These are phyloP conservation scores for Ustilago cynodontis DNA, from an alignment of 1,284 basidiomycete genomes.

Conservation along the genomic window DNA sequence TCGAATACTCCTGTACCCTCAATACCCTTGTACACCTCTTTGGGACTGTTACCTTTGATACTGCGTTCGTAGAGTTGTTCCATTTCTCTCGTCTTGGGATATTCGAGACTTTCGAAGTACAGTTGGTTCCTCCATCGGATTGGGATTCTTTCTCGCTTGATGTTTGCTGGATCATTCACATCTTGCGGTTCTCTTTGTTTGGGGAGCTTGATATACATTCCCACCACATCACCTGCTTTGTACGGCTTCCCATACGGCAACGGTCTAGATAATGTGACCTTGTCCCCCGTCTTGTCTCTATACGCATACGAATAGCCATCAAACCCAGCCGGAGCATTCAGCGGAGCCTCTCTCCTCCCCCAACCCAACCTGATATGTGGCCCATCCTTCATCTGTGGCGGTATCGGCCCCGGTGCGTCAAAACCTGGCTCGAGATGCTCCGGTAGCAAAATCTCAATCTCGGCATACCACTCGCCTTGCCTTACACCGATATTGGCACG, in stretches of 20 bases:
- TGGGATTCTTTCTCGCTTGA: conserved; percentile 72
- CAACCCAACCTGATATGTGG: conserved; percentile 91
- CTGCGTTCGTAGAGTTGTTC: conserved; percentile 73
- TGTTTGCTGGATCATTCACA: conserved; percentile 51
- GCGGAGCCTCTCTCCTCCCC: conserved; percentile 87
- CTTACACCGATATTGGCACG: conserved; percentile 89
- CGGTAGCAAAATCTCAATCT: conserved; percentile 81
- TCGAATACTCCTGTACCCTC: conserved; percentile 42
- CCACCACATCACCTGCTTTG: conserved; percentile 86
- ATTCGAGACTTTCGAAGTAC: conserved; percentile 95
- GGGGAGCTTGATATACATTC: conserved; percentile 92
- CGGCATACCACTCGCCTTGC: conserved; percentile 94
- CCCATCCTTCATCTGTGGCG: conserved; percentile 72
- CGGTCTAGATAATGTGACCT: conserved; percentile 85
- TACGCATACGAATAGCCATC: conserved; percentile 94
- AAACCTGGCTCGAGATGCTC: conserved; percentile 66
- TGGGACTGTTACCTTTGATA: conserved; percentile 54
- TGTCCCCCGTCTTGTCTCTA: conserved; percentile 91
- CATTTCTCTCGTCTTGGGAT: conserved; percentile 94
- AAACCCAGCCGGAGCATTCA: conserved; percentile 91
- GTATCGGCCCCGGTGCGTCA: conserved; percentile 69
- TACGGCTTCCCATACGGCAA: conserved; percentile 79
- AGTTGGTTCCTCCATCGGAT: conserved; percentile 96
- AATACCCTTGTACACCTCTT: conserved; percentile 38
- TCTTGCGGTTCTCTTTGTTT: conserved; percentile 43